Percentiles rank a stretch among this genome's conserved stretches.
Conservation (phyloP, 768 basidiomycete species). For the Dioszegia aurantiaca region DNA sequence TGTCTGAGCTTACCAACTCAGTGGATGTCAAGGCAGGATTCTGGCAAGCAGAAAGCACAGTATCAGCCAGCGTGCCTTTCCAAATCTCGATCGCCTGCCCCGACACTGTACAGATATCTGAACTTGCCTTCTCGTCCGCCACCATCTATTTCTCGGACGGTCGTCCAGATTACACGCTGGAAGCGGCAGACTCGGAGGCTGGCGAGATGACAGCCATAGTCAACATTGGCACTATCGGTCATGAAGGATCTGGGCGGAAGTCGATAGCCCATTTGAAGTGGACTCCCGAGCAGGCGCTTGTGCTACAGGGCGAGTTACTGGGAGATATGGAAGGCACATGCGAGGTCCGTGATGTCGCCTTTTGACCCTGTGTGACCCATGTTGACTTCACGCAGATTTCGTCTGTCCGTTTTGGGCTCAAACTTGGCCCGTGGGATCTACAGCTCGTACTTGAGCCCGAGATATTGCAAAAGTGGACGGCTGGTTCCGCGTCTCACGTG, state of each 20-base stretch:
- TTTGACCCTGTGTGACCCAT: too few species aligned
- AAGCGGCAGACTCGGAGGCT: neutral
- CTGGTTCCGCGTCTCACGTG: conserved; percentile 12
- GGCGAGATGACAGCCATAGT: neutral
- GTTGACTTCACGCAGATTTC: conserved; percentile 9
- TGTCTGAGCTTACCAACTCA: conserved; percentile 42
- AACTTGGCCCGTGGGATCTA: conserved; percentile 66
- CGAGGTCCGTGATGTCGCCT: conserved; percentile 57
- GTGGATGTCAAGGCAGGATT: conserved; percentile 69
- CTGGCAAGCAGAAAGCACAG: conserved; percentile 64
- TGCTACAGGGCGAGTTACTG: conserved; percentile 64
- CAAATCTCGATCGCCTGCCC: conserved; percentile 68
- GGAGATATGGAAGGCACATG: conserved; percentile 59
- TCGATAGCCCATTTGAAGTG: conserved; percentile 60
- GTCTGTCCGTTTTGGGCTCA: conserved; percentile 16
- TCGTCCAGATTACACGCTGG: conserved; percentile 54
- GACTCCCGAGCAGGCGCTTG: conserved; percentile 58
- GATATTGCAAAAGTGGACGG: conserved; percentile 18
- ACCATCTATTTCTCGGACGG: conserved; percentile 62
- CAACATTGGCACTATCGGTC: conserved; percentile 54
- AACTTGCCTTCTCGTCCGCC: conserved; percentile 64
- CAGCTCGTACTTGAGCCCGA: conserved; percentile 60
- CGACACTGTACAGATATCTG: conserved; percentile 56
- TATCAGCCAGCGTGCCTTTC: conserved; percentile 67
- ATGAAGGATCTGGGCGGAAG: conserved; percentile 34